Evolutionary conservation across 2,329 filamentous ascomycete species (phyloP).

Genomic region (Emergomyces orientalis): DNA sequence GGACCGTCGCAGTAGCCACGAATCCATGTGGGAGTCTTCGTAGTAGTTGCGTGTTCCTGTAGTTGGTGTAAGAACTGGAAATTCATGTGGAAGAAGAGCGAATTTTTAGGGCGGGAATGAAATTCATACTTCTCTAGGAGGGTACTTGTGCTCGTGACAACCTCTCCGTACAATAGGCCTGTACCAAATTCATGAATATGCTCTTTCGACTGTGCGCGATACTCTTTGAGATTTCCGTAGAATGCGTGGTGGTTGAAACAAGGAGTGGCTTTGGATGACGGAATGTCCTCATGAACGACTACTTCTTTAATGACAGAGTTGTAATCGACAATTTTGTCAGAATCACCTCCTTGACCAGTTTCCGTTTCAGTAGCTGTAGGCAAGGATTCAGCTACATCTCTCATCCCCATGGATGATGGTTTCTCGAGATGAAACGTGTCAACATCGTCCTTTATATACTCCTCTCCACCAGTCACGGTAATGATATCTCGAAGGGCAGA

Average conservation of each 20-base stretch:
- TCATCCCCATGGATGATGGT: constrained; percentile 51
- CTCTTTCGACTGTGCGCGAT: constrained; percentile 50
- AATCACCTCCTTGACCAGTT: constrained; percentile 25
- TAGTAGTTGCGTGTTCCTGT: constrained; percentile 67
- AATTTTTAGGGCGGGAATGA: background rate
- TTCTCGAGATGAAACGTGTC: constrained; percentile 75
- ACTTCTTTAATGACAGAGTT: constrained; percentile 63
- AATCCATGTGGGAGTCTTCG: constrained; percentile 73
- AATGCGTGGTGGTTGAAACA: constrained; percentile 77
- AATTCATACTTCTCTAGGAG: constrained; percentile 67
- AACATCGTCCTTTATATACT: constrained; percentile 68
- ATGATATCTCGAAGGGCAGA: constrained; percentile 57
- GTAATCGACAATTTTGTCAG: constrained; percentile 63
- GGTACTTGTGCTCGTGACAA: constrained; percentile 89
- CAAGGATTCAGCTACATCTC: constrained; percentile 47
- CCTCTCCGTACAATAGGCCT: constrained; percentile 75
- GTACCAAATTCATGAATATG: constrained; percentile 61
- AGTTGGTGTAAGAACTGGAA: background rate
- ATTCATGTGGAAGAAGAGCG: background rate
- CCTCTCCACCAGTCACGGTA: constrained; percentile 53
- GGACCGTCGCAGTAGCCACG: constrained; percentile 75
- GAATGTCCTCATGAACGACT: constrained; percentile 61
- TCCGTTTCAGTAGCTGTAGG: constrained; percentile 30
- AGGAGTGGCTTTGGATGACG: constrained; percentile 64
- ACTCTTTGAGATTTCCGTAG: constrained; percentile 61